Evolutionary conservation across 164 flowering plant species (phyloP).

Genomic region (Stephania japonica): DNA sequence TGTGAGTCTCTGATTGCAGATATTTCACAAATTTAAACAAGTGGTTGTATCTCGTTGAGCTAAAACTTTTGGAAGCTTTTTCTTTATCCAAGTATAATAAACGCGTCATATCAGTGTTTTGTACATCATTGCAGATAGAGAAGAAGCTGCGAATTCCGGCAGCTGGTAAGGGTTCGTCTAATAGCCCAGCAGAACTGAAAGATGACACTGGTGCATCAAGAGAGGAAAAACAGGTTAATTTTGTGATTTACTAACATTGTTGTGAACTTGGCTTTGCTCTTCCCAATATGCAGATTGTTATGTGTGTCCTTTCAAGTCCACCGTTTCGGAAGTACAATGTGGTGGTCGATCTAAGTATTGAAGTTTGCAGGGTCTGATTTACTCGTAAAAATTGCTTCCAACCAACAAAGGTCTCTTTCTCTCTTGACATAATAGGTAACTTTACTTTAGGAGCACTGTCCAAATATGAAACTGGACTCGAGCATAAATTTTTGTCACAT

Average conservation of each 20-base stretch:
- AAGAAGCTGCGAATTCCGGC: constrained; percentile 99
- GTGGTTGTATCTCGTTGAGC: not conserved
- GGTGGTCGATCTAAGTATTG: constrained; percentile 97
- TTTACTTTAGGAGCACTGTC: not conserved
- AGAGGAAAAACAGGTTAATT: constrained; percentile 76
- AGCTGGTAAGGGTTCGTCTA: constrained; percentile 81
- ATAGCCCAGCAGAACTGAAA: constrained; percentile 73
- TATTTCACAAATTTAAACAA: too few species aligned
- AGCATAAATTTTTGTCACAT: not conserved
- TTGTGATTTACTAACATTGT: not conserved
- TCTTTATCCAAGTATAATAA: too few species aligned
- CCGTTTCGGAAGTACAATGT: constrained; percentile 74
- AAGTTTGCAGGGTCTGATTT: constrained; percentile 95
- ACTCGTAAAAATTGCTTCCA: constrained; percentile 70
- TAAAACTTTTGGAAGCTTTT: not conserved
- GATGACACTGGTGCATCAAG: constrained; percentile 83
- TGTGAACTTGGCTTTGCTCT: not conserved
- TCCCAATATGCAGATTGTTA: constrained; percentile 50
- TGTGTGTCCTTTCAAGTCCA: constrained; percentile 80
- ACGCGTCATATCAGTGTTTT: too few species aligned
- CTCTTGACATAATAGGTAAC: constrained; percentile 68
- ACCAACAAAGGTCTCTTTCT: constrained; percentile 68
- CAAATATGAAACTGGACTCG: not conserved
- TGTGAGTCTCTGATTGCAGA: too few species aligned
- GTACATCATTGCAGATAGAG: too few species aligned